phyloP scores from a whole-genome alignment of 306 rosid species.

The Cicer chorassanicum region DNA sequence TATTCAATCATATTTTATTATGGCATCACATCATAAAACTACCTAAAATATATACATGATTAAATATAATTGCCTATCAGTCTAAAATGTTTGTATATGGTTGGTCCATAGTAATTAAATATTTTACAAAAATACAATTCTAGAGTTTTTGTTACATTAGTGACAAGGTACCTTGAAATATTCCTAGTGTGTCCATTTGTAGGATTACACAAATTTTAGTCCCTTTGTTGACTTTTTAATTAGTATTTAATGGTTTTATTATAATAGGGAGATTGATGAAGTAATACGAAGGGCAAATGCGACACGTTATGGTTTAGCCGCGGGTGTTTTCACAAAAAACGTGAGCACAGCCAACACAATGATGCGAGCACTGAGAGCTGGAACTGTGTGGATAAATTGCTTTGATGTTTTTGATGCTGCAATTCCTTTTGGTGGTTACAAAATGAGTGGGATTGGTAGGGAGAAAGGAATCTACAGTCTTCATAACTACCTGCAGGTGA shows the following conservation, averaged over 20 bases:
- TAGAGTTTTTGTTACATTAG: not conserved
- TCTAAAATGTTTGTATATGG: not conserved
- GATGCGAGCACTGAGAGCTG: conserved; percentile 77
- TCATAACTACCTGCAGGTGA: conserved; percentile 79
- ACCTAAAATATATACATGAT: not conserved
- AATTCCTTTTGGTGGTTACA: conserved; percentile 92
- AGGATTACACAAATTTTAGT: no score
- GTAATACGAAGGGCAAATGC: conserved; percentile 73
- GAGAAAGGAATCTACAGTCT: conserved; percentile 93
- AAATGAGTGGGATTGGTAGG: conserved; percentile 93
- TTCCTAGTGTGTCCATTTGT: no score
- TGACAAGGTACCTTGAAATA: not conserved
- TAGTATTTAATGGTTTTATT: no score
- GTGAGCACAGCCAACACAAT: conserved; percentile 67
- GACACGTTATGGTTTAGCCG: conserved; percentile 75
- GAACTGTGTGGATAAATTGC: conserved; percentile 92
- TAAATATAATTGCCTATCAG: not conserved
- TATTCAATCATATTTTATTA: not conserved
- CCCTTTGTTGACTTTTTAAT: no score
- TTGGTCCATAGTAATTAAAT: not conserved
- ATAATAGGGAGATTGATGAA: conserved; percentile 70
- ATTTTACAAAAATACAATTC: conserved; percentile 2
- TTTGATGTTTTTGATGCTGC: conserved; percentile 94
- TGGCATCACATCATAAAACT: not conserved
- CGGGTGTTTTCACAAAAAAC: conserved; percentile 81